Evolutionary conservation across 768 basidiomycete species (phyloP), one percentile per base, ranked within the genome.

Genomic region (Cystobasidiopsis lactophilus): DNA sequence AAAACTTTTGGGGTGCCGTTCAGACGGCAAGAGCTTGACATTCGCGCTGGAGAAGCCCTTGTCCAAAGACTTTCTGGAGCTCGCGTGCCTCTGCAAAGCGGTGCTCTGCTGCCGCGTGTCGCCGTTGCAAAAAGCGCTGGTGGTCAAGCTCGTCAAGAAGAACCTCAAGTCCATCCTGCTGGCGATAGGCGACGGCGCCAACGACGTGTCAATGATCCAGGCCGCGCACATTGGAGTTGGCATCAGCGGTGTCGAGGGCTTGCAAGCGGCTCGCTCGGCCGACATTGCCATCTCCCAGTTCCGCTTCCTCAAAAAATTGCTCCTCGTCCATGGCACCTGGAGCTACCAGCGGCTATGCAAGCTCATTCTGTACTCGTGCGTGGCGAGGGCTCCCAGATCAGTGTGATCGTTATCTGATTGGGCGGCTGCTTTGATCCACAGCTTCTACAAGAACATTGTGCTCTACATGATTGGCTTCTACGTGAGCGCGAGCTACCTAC

Each of bases 201-300:
- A 95, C 66, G 91, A 96, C 66, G 91, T 96, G 60, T 85, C 85
- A 64, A 96, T 96, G 91, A 96, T 96, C 55, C 91, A 96, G 65
- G 91, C 91, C 33, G 91, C 91, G 0, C 91, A 96, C 64, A 84
- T 96, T 43, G 91, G 91, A 29, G 80, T 96, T 51, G 91, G 91
- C 61, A 96, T 96, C 45, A 95, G 89, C 41, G 91, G 91, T 50
- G 83, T 95, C 23, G 91, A 98, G 81, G 93, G 93, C 68, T 71
- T 98, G 3, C 93, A 96, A 81, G 93, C 93, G 40, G 93, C 93
- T 33, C 78, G 93, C 43, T 91, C 89, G 30, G 85, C 93, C 14
- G 93, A 98, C 67, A 79, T 98, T 37, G 85, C 93, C 0, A 98
- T 98, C 57, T 60, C 58, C 31, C 91, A 98, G 67, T 98, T 98